Conservation (phyloP, 345 rosid genomes). For the Salix udensis region DNA sequence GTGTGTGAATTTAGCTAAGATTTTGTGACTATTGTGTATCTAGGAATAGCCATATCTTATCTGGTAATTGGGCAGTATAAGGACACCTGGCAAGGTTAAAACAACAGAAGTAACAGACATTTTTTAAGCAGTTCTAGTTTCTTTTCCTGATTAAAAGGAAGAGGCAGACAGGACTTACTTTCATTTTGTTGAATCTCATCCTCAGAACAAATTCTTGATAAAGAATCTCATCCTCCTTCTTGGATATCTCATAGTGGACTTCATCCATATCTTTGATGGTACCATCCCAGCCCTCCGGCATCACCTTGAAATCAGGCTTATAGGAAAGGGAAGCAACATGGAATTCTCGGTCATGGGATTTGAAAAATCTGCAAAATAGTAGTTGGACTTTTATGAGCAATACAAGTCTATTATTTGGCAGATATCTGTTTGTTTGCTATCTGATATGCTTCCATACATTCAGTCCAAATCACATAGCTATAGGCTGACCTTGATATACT, state of each 20-base stretch:
- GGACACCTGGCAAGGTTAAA: neutral
- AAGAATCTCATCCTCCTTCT: constrained; percentile 90
- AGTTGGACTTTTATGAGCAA: neutral
- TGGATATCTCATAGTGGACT: constrained; percentile 95
- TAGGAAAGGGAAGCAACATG: constrained; percentile 93
- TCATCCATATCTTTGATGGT: constrained; percentile 82
- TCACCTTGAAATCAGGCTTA: constrained; percentile 91
- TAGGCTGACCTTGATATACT: neutral
- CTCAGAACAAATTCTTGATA: constrained; percentile 78
- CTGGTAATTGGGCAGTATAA: neutral
- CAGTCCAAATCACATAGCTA: neutral
- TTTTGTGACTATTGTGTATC: neutral
- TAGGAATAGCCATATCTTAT: neutral
- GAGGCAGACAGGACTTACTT: constrained; percentile 41
- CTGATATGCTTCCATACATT: neutral
- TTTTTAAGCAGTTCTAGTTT: neutral
- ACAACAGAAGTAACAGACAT: neutral
- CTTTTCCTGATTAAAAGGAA: neutral
- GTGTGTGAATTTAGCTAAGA: neutral
- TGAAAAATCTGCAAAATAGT: constrained; percentile 55
- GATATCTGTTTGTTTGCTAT: neutral
- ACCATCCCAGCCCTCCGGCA: constrained; percentile 99
- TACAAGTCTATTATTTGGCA: neutral
- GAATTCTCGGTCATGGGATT: constrained; percentile 86
- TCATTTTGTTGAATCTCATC: constrained; percentile 85